Evolutionary conservation across 257 asterid species (phyloP), one percentile per base, ranked within the genome.

Genomic region (Scutellaria baicalensis): DNA sequence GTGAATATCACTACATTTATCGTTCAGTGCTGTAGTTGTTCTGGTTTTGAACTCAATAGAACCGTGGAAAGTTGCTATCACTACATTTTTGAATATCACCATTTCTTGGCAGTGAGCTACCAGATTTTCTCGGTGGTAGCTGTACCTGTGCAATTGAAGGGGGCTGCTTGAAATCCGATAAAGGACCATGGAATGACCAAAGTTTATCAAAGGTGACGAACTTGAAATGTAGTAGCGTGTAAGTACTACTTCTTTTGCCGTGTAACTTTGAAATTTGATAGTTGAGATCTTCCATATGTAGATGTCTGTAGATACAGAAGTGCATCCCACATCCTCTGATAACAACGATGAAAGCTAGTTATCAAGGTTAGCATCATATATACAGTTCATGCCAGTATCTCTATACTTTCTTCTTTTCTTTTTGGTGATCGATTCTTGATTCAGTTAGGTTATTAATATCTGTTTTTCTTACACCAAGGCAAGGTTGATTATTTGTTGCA

Each of bases 181-280:
- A 79, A 68, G 89, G 89, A 44, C 89, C 89, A 0, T 84, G 86
- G 89, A 79, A 77, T n/a, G 83, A 79, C 74, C 72, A 66, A 56
- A 73, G 69, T 45, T 17, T 78, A 33, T 27, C 64, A 66, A 75
- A 80, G 83, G 83, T 80, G 66, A 69, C 39, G n/a, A 49, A 50
- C 18, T 8, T 17, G 11, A 40, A 31, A 8, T 51, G 5, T 11
- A 18, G 38, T 1, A 31, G 11, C 23, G 47, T 73, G 49, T 39
- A 13, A 65, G 69, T 54, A n/a, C 27, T 14, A 65, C 3, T 35
- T 57, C 45, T 4, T 17, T 47, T 13, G 9, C 55, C 35, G 14
- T 18, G 45, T 36, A 8, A 9, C 16, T 64, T 47, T 49, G 21
- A 42, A 55, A 45, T 71, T 42, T 66, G 21, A 70, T 17, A 9